Evolutionary conservation across 2,329 filamentous ascomycete genomes (phyloP), one percentile per base, ranked within the genome.

Genomic region (Nemania abortiva): DNA sequence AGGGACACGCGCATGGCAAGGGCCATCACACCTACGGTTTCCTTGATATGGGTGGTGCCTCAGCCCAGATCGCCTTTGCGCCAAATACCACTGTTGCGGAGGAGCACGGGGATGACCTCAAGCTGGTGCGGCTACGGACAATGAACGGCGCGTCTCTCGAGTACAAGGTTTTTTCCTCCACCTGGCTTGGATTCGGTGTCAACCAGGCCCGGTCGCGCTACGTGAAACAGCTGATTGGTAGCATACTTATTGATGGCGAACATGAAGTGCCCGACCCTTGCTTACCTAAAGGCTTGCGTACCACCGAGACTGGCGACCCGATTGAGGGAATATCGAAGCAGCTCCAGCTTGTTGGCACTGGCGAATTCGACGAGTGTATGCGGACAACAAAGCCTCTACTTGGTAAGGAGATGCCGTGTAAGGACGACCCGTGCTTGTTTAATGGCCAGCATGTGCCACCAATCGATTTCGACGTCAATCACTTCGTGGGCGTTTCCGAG

Each of bases 171-270:
- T 99, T 99, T 78, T 95, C 97, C 0, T 95, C 95, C 0, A 97
- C 96, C 0, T 99, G 96, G 96, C 86, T 99, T 6, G 95, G 95
- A 0, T 99, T 97, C 77, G 96, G 96, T n/a, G 95, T 97, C 34
- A 96, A 98, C 73, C 91, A 98, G 82, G 96, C 97, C 4, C 89
- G 96, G 55, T 86, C 91, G 74, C 88, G 95, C 65, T 99, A 97
- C 76, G 84, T 98, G n/a, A 86, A 94, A 69, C 85, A 88, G 3
- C 82, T 99, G n/a, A 80, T 91, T 65, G 89, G 92, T 39, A 86
- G 89, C 1, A 91, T 90, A 71, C 84, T 83, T n/a, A 85, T 86
- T 10, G 82, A 84, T 4, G 84, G 85, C 5, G 83, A 86, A 6
- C 82, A 84, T 31, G 93, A 97, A 74, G 83, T 97, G 0, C 93